Conservation (phyloP, 345 rosid genomes). For the Eutrema yunnanense region DNA sequence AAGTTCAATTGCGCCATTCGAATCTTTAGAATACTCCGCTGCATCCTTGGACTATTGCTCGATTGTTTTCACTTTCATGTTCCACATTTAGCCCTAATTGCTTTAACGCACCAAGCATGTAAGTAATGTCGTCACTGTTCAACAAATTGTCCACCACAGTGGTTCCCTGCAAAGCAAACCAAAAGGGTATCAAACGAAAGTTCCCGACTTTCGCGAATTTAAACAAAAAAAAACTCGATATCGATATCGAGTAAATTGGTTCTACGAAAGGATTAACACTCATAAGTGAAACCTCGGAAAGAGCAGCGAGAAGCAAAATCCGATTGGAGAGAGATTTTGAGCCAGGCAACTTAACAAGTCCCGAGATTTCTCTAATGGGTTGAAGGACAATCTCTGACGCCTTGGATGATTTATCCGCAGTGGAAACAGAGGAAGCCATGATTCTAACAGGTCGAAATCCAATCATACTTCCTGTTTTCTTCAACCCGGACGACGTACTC, state of each 20-base stretch:
- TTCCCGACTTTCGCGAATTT: neutral
- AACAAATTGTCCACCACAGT: conserved; percentile 75
- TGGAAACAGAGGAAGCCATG: conserved; percentile 32
- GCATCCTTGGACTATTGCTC: conserved; percentile 64
- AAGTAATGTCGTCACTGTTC: conserved; percentile 68
- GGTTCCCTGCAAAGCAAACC: conserved; percentile 44
- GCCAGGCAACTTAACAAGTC: conserved; percentile 68
- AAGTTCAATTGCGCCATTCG: conserved; percentile 46
- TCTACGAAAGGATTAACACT: too few species aligned
- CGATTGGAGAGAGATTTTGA: conserved; percentile 83
- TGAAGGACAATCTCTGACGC: conserved; percentile 59
- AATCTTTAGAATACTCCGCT: conserved; percentile 55
- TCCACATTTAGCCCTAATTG: conserved; percentile 60
- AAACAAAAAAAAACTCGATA: neutral
- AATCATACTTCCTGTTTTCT: neutral
- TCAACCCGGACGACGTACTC: conserved; percentile 4
- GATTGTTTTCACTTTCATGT: conserved; percentile 45
- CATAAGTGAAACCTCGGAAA: conserved; percentile 46
- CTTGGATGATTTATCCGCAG: conserved; percentile 32
- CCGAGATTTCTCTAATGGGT: conserved; percentile 73
- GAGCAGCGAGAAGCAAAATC: conserved; percentile 78
- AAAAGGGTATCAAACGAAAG: neutral
- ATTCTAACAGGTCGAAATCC: conserved; percentile 26
- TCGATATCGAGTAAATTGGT: neutral
- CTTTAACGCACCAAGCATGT: conserved; percentile 73